Conservation (phyloP, 2,329 filamentous ascomycete genomes). For the Clonostachys byssicola region DNA sequence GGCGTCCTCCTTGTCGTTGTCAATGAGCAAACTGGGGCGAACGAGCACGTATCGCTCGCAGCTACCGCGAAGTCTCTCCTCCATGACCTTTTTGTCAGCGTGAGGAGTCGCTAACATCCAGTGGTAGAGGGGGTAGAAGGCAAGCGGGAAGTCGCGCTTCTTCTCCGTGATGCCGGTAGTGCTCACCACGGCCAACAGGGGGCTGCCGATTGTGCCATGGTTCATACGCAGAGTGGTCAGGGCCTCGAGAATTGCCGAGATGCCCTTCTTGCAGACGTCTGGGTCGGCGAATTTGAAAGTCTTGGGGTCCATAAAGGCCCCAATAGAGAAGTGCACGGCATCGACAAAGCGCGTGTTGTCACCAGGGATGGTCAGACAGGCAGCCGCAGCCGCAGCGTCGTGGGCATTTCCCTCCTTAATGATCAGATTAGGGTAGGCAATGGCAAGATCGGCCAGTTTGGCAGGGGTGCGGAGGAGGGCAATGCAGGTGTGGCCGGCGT, state of each 20-base stretch:
- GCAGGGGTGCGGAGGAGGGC: constrained; percentile 32
- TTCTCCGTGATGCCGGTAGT: constrained; percentile 31
- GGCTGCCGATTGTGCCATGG: constrained; percentile 12
- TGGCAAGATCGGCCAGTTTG: constrained; percentile 23
- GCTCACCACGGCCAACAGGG: constrained; percentile 28
- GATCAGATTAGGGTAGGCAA: constrained; percentile 21
- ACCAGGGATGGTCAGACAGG: constrained; percentile 19
- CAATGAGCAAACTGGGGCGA: constrained; percentile 21
- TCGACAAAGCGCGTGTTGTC: constrained; percentile 23
- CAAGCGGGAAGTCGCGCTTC: constrained; percentile 29
- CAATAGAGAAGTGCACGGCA: constrained; percentile 31
- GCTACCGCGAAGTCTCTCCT: constrained; percentile 14
- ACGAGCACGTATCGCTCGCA: constrained; percentile 20
- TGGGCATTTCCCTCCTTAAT: constrained; percentile 32
- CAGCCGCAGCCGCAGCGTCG: constrained; percentile 20
- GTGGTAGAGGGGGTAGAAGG: constrained; percentile 31
- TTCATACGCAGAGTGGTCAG: constrained; percentile 15
- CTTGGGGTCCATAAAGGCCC: constrained; percentile 17
- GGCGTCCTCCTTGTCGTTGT: constrained; percentile 10
- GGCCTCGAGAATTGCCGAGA: constrained; percentile 23
- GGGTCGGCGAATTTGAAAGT: constrained; percentile 25
- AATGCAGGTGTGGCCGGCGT: constrained; percentile 28
- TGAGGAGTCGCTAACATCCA: constrained; percentile 28
- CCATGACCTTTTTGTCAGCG: constrained; percentile 37
- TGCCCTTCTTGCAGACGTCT: constrained; percentile 31